Base-by-base conservation (phyloP, 345 rosid genomes). In the Microcos paniculata region DNA sequence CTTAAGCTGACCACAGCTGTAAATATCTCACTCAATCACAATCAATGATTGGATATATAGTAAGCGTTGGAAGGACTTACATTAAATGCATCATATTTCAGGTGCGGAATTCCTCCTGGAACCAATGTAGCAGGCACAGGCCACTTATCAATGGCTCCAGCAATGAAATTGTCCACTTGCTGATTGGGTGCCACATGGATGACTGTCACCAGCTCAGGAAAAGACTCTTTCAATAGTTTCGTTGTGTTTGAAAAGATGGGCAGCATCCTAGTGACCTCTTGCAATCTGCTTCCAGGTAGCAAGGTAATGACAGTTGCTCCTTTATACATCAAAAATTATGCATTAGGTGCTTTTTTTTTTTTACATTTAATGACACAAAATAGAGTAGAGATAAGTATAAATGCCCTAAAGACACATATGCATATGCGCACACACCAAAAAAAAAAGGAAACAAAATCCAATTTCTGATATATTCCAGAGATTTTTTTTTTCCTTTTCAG, bases 211-310 rank as follows among this genome's bases (percentile, higher is more conserved):
- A 93, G 82, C 62, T 87, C 82, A 1, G 81, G 88, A 77, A 88
- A 73, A 13, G 88, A 78, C n/a, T 74, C 78, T 77, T 85, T 88
- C 66, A 95, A 80, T 82, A 73, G 84, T 58, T 84, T 79, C 75
- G 90, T 64, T 33, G 97, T 79, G 26, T 78, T 79, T 46, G 82
- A 77, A 80, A 88, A 95, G 80, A 95, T 90, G 59, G 99, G 89
- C 84, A 95, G 90, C 98, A 93, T 91, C 76, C 92, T 86, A 35
- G 82, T 80, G 71, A 93, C 96, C 85, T 95, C 99, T 81, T 93
- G 98, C 81, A 91, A 81, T 85, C 99, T 87, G 87, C 99, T 95
- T 81, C 99, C 98, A 6, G 99, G 99, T 56, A 93, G 91, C 85
- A 95, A 81, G 57, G 89, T 82, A 67, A 95, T 78, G 75, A 88